Base-by-base conservation (phyloP, 345 rosid species). In the rapeseed (Brassica napus) region DNA sequence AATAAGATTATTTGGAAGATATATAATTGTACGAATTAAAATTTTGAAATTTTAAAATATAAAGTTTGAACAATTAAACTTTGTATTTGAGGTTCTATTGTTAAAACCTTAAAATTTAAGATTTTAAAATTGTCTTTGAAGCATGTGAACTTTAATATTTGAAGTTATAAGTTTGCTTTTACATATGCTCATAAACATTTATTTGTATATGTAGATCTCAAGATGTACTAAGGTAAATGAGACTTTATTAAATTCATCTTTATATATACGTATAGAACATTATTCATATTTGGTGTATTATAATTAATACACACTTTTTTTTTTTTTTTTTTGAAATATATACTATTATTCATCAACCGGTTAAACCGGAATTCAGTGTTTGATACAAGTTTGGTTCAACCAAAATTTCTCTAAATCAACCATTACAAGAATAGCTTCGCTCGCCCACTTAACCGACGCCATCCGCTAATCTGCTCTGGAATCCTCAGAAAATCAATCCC, bases 221-320 rank as follows among this genome's bases (percentile, higher is more conserved):
- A 63, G 49, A 73, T 35, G 21, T 4, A 15, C 18, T 61, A 61
- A 31, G 70, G 37, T 58, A 74, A 71, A 77, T 65, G 35, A 71
- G 35, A 78, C 3, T 67, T 72, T 79, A 79, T 72, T 79, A 79
- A 66, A 66, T 55, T 57, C 65, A 58, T 79, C 4, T 65, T 8
- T 44, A 68, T 49, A 57, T 71, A 71, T 65, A 65, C 10, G 35
- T 65, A 65, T 55, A 65, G 44, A 30, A 78, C 55, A 58, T 78
- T 58, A 66, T 72, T 67, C 6, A 72, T 39, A 39, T 78, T 57
- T 58, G 55, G 72, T 39, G 72, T 57, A 67, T 65, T 55, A 35
- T 77, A 30, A 5, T 16, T 24, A 59, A 24, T 32, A 15, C 11
- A 57, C 72, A 77, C 76, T 70, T 18, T 18, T 18, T 18, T 18